Evolutionary conservation across 352 stramenopile genomes (phyloP), one percentile per base, ranked within the genome.

Genomic region (Globisporangium nodosum): DNA sequence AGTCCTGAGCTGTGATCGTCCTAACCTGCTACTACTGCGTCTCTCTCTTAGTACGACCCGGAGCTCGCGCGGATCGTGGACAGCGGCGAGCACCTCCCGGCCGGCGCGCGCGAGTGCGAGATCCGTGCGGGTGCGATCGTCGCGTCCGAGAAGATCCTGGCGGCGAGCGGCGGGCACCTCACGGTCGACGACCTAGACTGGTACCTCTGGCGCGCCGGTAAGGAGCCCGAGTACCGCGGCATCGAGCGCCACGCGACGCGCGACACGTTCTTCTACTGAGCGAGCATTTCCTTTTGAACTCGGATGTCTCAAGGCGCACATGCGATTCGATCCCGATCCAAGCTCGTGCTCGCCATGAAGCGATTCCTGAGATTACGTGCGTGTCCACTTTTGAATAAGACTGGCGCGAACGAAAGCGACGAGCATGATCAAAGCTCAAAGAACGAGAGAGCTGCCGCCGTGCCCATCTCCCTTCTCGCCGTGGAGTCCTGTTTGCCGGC

Each of bases 201-300:
- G 18, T 93, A 90, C 61, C 65, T 93, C 18, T 90, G 84, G 84
- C 79, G 80, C 30, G 56, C 90, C 37, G 73, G 80, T 61, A 93
- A 93, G 69, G 79, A 91, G 43, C 72, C 78, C 8, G 70, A 69
- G 11, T 91, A 88, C 59, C 81, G 84, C 2, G 43, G 64, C 12
- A 54, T 90, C n/a, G 74, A 90, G 56, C 79, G 84, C 46, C 84
- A 93, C 54, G 70, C 79, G 20, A 91, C 84, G 15, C 77, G 78
- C 52, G 63, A 85, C 49, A 90, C 80, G 12, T 83, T 85, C 50
- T 90, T 79, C 59, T 90, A 90, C 63, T 90, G 37, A 50, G 18
- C 6, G 35, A 37, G 33, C 33, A 27, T 27, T 27, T 27, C 24
- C 31, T 35, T 35, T 7, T 35, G 5, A 35, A 35, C 31, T 35